A percentile compares a stretch with the other conserved stretches of the same genome.
Conservation (phyloP, 2,329 filamentous ascomycete species). For the Xylaria hypoxylon region DNA sequence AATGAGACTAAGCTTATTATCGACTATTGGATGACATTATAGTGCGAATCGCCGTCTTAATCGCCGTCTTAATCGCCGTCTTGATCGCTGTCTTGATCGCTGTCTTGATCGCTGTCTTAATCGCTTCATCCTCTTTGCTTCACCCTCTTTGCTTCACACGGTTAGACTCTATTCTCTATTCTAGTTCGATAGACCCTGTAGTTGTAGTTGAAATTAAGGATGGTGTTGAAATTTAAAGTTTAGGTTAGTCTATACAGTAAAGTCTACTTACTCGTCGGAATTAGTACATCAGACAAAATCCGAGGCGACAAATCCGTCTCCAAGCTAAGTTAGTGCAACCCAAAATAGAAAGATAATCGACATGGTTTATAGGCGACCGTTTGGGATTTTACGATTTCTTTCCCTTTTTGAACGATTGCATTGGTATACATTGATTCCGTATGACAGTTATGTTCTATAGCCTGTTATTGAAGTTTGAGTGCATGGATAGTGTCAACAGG, state of each 20-base stretch:
- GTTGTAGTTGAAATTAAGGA: neutral
- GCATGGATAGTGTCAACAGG: neutral
- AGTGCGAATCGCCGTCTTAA: neutral
- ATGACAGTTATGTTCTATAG: neutral
- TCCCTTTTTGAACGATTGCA: neutral
- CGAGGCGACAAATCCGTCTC: neutral
- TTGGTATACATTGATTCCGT: neutral
- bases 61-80: neutral
- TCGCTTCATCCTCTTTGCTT: neutral
- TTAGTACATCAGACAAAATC: too few relatives aligned
- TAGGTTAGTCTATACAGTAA: neutral
- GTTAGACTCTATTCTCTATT: neutral
- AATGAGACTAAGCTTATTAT: neutral
- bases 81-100: too few relatives aligned
- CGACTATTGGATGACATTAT: neutral
- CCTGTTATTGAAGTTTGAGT: neutral
- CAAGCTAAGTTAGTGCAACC: neutral
- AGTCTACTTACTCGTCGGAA: neutral
- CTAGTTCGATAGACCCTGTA: neutral
- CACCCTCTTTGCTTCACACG: neutral
- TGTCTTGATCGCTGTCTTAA: too few relatives aligned
- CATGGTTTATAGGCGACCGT: neutral
- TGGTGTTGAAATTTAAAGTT: neutral
- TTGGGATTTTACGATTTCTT: neutral
- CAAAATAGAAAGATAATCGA: constrained; percentile 3